phyloP scores from a whole-genome alignment of 2,329 filamentous ascomycete species.

The Calcarisporium arbuscula region DNA sequence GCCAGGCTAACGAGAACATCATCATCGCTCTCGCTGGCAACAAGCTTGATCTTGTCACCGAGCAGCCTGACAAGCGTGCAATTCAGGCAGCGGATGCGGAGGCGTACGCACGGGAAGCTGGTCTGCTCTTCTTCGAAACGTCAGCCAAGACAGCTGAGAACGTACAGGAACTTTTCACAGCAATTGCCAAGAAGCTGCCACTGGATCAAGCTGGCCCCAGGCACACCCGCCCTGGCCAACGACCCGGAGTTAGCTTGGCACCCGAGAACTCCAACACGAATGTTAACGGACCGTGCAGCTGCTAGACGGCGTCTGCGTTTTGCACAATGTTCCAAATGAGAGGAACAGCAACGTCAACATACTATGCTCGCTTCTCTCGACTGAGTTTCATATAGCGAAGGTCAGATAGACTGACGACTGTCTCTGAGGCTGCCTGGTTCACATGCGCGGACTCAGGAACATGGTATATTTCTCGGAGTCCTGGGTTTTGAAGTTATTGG shows the following conservation, averaged over 20 bases:
- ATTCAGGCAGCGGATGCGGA: constrained; percentile 86
- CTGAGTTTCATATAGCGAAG: no score
- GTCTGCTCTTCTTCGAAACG: constrained; percentile 95
- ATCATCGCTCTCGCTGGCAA: constrained; percentile 97
- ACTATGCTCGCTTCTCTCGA: no score
- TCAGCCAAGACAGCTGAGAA: constrained; percentile 97
- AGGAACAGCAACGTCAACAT: no score
- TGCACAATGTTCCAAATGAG: no score
- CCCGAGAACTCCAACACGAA: constrained; percentile 54
- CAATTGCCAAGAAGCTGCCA: constrained; percentile 95
- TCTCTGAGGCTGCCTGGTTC: no score
- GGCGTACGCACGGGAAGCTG: constrained; percentile 89
- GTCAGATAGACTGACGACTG: no score
- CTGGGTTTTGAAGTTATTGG: constrained; percentile 31
- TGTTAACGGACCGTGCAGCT: constrained; percentile 48
- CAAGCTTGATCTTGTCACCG: constrained; percentile 92
- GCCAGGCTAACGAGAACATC: constrained; percentile 99
- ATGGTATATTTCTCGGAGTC: constrained; percentile 34
- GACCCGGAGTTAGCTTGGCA: constrained; percentile 51
- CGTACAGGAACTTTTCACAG: constrained; percentile 90
- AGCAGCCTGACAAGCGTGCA: constrained; percentile 92
- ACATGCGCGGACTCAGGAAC: constrained; percentile 20
- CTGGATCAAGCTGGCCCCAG: constrained; percentile 93
- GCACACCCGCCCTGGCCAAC: constrained; percentile 64
- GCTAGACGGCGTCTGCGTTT: constrained; percentile 36